These are phyloP conservation scores for Didymosphaeria variabile DNA, from an alignment of 2,329 filamentous ascomycete genomes.

Conservation along the genomic window DNA sequence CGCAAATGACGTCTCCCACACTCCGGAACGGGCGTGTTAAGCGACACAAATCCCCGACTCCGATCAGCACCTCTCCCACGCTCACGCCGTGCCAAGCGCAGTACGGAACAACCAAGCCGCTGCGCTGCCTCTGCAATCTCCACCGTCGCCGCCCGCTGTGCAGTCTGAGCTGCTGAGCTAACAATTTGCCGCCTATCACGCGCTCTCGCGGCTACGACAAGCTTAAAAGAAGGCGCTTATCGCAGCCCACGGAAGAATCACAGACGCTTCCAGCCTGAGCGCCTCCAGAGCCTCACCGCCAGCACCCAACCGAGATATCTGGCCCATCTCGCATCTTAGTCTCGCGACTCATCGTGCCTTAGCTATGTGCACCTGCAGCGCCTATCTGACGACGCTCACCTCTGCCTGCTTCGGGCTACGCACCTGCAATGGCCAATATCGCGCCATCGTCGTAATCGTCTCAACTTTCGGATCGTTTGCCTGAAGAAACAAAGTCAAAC, in stretches of 20 bases:
- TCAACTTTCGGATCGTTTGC: conserved; percentile 1
- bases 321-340: conserved; percentile 7
- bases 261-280: background rate
- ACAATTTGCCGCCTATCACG: conserved; percentile 13
- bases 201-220: background rate
- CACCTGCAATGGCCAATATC: background rate
- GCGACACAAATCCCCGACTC: conserved; percentile 12
- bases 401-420: background rate
- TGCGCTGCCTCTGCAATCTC: conserved; percentile 13
- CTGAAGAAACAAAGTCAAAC: background rate
- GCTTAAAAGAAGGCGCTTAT: conserved; percentile 8
- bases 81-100: conserved; percentile 2
- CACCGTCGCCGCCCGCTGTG: conserved; percentile 1
- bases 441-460: background rate
- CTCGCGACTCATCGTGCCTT: background rate
- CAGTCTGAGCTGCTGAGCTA: conserved; percentile 1
- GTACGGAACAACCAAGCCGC: conserved; percentile 7
- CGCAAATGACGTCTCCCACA: conserved; percentile 10
- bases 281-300: conserved; percentile 6
- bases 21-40: conserved; percentile 3
- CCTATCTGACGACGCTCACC: background rate
- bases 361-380: background rate
- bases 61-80: conserved; percentile 2
- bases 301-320: background rate
- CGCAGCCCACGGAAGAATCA: conserved; percentile 6